Conservation (phyloP, 1,284 basidiomycete species). For the Mycena sp. region DNA sequence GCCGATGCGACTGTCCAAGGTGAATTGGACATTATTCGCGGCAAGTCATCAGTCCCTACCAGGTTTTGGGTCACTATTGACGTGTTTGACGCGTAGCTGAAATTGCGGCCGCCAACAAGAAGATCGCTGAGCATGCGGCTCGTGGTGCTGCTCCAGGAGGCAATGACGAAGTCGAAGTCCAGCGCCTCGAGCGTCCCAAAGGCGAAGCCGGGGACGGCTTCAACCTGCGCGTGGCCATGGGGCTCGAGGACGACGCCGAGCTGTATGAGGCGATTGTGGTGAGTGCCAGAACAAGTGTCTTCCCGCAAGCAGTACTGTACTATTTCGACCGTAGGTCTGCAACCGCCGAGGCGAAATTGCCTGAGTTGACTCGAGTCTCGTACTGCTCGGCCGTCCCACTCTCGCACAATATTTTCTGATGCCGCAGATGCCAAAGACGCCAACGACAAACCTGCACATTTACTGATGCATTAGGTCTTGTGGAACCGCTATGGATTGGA, state of each 20-base stretch:
- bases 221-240: not conserved
- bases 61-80: no score
- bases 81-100: not conserved
- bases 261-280: not conserved
- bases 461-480: not conserved
- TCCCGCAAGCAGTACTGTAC: not conserved
- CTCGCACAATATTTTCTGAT: not conserved
- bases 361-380: not conserved
- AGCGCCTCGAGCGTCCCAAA: not conserved
- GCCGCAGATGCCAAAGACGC: not conserved
- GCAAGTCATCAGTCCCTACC: no score
- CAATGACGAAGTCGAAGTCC: not conserved
- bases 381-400: no score
- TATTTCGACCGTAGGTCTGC: not conserved
- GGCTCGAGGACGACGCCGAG: not conserved
- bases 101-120: no score
- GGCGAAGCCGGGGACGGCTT: not conserved
- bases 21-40: no score
- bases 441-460: not conserved
- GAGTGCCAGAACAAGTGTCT: not conserved
- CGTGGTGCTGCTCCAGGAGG: not conserved
- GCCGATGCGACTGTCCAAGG: no score
- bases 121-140: no score
- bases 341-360: not conserved
- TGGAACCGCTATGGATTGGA: not conserved